Evolutionary conservation across 2,329 filamentous ascomycete genomes (phyloP).

Genomic region (Diatrype stigma): DNA sequence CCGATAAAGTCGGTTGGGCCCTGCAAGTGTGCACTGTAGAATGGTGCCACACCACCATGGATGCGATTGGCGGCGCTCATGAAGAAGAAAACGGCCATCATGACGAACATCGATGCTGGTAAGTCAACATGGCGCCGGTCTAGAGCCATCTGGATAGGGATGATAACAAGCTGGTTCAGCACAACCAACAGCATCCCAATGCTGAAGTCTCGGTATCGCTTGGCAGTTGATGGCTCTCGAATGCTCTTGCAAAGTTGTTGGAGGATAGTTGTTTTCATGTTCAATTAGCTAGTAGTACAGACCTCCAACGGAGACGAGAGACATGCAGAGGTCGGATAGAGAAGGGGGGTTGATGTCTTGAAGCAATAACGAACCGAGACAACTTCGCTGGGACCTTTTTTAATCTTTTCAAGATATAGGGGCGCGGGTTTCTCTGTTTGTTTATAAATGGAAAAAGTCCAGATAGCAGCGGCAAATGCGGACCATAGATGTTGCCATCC

Average conservation of each 20-base stretch:
- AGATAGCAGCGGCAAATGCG: slow-evolving; percentile 7
- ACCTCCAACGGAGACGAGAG: slow-evolving; percentile 10
- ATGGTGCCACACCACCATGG: slow-evolving; percentile 9
- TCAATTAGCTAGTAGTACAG: slow-evolving; percentile 11
- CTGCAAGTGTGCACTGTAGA: slow-evolving; percentile 22
- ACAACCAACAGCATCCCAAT: slow-evolving; percentile 21
- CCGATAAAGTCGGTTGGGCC: slow-evolving; percentile 28
- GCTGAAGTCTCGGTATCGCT: slow-evolving; percentile 21
- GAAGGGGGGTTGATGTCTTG: slow-evolving; percentile 13
- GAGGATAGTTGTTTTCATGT: slow-evolving; percentile 9
- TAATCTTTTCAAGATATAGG: slow-evolving; percentile 11
- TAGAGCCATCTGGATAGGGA: slow-evolving; percentile 23
- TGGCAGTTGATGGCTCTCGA: slow-evolving; percentile 16
- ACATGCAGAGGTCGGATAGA: slow-evolving; percentile 16
- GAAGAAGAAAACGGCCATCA: slow-evolving; percentile 18
- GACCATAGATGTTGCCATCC: not conserved
- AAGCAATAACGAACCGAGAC: slow-evolving; percentile 18
- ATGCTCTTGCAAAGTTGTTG: slow-evolving; percentile 21
- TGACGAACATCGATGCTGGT: slow-evolving; percentile 28
- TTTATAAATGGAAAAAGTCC: slow-evolving; percentile 1
- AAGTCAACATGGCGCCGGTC: slow-evolving; percentile 20
- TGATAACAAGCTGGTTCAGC: slow-evolving; percentile 19
- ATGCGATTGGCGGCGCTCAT: slow-evolving; percentile 21
- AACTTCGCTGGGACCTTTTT: slow-evolving; percentile 7
- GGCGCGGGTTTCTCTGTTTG: slow-evolving; percentile 13